Evolutionary conservation across 306 rosid genomes (phyloP).

Genomic region (Oxytropis ochrocephala): DNA sequence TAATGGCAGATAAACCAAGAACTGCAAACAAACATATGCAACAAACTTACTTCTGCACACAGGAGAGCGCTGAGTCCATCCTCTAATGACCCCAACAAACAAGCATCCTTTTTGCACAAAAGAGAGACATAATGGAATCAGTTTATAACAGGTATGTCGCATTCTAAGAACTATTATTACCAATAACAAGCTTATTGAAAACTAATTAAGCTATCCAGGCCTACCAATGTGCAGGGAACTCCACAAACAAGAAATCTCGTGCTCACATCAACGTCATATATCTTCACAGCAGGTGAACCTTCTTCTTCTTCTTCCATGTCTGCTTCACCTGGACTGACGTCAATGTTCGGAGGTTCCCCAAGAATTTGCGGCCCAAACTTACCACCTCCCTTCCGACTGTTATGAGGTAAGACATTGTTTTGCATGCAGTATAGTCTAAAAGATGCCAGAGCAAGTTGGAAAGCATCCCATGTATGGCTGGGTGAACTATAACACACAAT

Average conservation of each 20-base stretch:
- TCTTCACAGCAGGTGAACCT: constrained; percentile 57
- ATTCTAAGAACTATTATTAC: background rate
- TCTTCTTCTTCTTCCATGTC: constrained; percentile 67
- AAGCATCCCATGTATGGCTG: constrained; percentile 96
- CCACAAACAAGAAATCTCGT: constrained; percentile 87
- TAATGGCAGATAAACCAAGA: constrained; percentile 13
- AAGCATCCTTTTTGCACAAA: constrained; percentile 47
- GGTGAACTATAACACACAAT: constrained; percentile 59
- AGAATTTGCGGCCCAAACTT: constrained; percentile 68
- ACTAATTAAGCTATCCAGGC: constrained; percentile 18
- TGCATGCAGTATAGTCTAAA: constrained; percentile 62
- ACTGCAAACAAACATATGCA: constrained; percentile 8
- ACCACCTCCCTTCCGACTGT: constrained; percentile 30
- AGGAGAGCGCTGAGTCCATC: constrained; percentile 90
- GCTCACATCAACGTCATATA: constrained; percentile 70
- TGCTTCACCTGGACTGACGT: constrained; percentile 44
- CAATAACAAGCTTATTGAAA: background rate
- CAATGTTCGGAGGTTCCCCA: constrained; percentile 61
- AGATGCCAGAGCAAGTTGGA: constrained; percentile 86
- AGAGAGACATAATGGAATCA: constrained; percentile 8
- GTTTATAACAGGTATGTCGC: background rate
- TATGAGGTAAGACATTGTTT: constrained; percentile 35
- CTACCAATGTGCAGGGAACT: constrained; percentile 56
- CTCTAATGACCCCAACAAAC: constrained; percentile 72
- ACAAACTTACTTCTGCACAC: constrained; percentile 69